Conservation (phyloP, 192 early-diverging fungal genomes). For the Coemansia sp. region DNA sequence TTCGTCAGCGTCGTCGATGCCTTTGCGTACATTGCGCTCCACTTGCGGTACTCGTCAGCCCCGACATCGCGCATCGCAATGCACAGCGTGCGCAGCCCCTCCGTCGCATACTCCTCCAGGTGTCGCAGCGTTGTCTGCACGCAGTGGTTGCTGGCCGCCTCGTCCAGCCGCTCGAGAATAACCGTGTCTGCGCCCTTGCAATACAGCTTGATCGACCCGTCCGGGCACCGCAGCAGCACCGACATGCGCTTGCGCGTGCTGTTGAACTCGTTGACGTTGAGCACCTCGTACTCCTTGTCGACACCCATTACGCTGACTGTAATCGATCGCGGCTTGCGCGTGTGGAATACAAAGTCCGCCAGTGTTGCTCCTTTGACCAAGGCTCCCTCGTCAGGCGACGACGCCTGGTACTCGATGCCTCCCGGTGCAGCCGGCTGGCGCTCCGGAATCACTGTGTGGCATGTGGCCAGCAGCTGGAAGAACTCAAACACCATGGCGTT, state of each 20-base stretch:
- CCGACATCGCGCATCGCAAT: slow-evolving; percentile 92
- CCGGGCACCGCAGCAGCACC: slow-evolving; percentile 80
- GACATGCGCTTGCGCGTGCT: slow-evolving; percentile 99
- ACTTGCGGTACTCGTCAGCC: slow-evolving; percentile 81
- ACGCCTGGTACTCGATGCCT: slow-evolving; percentile 88
- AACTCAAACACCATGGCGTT: slow-evolving; percentile 84
- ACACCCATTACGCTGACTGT: slow-evolving; percentile 31
- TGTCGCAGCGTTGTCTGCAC: slow-evolving; percentile 63
- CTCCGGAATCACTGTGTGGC: slow-evolving; percentile 99
- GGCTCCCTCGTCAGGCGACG: slow-evolving; percentile 96
- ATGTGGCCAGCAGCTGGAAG: slow-evolving; percentile 83
- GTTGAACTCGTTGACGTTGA: slow-evolving; percentile 98
- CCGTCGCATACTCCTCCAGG: slow-evolving; percentile 93
- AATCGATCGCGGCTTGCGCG: slow-evolving; percentile 54
- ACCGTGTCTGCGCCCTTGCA: slow-evolving; percentile 99
- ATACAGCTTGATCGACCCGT: slow-evolving; percentile 84
- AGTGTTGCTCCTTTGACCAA: slow-evolving; percentile 74
- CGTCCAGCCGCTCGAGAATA: slow-evolving; percentile 83
- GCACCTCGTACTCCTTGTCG: slow-evolving; percentile 80
- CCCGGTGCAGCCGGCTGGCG: slow-evolving; percentile 51
- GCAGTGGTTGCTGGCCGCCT: slow-evolving; percentile 64
- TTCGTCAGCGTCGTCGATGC: slow-evolving; percentile 90
- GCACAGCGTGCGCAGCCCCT: slow-evolving; percentile 94
- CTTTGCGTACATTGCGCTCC: slow-evolving; percentile 80
- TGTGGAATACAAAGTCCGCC: slow-evolving; percentile 67